Evolutionary conservation across 2,329 filamentous ascomycete species (phyloP).

Genomic region (Arthroderma uncinatum): DNA sequence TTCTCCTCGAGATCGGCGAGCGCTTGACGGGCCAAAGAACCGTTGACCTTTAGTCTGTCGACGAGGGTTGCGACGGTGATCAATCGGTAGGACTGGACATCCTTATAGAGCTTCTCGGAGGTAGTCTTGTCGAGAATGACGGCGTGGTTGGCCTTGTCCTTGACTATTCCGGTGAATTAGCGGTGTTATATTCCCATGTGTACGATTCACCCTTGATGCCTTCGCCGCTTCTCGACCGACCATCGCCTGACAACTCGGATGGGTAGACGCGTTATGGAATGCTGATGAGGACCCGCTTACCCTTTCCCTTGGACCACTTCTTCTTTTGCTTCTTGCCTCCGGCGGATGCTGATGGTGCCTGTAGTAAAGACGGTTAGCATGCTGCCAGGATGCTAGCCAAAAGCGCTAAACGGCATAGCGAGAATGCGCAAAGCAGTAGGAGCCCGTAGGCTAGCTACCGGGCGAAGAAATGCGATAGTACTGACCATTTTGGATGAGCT

Average conservation of each 20-base stretch:
- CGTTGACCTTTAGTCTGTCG: slow-evolving; percentile 99
- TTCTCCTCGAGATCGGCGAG: slow-evolving; percentile 92
- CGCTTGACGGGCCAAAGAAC: slow-evolving; percentile 82
- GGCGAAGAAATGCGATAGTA: slow-evolving; percentile 1
- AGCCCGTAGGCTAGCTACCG: not conserved
- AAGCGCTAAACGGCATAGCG: not conserved
- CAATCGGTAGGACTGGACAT: slow-evolving; percentile 99
- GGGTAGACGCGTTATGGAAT: not conserved
- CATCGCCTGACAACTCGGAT: not conserved
- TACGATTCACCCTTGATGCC: not conserved
- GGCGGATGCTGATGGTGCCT: slow-evolving; percentile 39
- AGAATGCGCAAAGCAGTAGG: not conserved
- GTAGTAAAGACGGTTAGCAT: not conserved
- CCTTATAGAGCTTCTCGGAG: slow-evolving; percentile 98
- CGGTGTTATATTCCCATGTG: not conserved
- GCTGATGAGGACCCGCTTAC: slow-evolving; percentile 27
- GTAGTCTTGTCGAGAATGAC: slow-evolving; percentile 98
- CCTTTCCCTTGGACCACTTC: slow-evolving; percentile 49
- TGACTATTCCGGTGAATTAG: slow-evolving; percentile 55
- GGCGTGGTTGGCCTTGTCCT: slow-evolving; percentile 99
- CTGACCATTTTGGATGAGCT: slow-evolving; percentile 31
- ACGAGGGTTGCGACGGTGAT: slow-evolving; percentile 97
- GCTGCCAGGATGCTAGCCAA: not conserved
- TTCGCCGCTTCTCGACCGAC: not conserved
- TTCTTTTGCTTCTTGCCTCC: slow-evolving; percentile 45